Base-by-base conservation (phyloP, 768 basidiomycete species). In the Boletus coccyginus region DNA sequence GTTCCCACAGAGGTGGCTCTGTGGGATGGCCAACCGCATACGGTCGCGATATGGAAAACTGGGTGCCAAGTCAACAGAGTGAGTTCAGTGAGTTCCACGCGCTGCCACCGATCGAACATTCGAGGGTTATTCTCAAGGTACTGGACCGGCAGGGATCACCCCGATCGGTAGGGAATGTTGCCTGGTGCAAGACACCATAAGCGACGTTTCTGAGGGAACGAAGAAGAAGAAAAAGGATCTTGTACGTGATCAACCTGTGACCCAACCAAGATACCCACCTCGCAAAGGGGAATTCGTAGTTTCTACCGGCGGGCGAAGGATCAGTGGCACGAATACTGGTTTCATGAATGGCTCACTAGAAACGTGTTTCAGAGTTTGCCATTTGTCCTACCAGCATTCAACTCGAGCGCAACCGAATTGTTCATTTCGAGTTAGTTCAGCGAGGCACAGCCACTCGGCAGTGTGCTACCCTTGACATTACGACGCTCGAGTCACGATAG, bases 11-110 rank as follows among this genome's bases (percentile, higher is more conserved):
- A 27, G 3, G 2, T 3, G 70, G 57, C 51, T 39, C 11, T 59
- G 62, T 67, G 68, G 53, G 59, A 69, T 45, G 52, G 16, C n/a
- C n/a, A 27, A 27, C 32, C 32, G n/a, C 27, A 31, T 29, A 32
- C 47, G 36, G 17, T 9, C 44, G 10, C 46, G 33, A 42, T 27
- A 43, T 13, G 7, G 56, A 55, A 9, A 65, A 47, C 3, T 19
- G 3, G 50, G 56, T 5, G n/a, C 68, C 62, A 27, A 43, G 14
- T 6, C 0, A 56, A 32, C 9, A 65, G 66, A 70, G 68, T 46
- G 39, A 7, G 40, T 44, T 33, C 38, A 38, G 21, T 31, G 46
- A 55, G 42, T 24, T 39, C 40, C 44, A 44, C 12, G 16, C 36
- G 11, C 44, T 27, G 29, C 16, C 31, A 43, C 2, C 4, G 24